These are phyloP conservation scores for Yamadazyma epiphylla DNA, from an alignment of 1,139 yeast genomes.

Conservation along the genomic window DNA sequence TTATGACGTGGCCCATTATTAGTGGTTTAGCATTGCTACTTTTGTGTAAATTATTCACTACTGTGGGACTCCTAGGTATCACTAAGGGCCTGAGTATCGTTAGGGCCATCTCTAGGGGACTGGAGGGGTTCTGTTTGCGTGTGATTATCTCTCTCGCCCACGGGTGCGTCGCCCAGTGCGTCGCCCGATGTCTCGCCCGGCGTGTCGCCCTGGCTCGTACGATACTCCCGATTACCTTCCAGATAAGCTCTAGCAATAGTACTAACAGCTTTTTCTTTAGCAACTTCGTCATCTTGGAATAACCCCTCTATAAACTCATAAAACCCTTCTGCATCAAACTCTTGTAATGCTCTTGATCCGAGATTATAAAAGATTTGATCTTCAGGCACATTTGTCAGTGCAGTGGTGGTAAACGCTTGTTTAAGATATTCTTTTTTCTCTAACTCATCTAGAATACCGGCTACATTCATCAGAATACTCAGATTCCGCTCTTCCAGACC, in stretches of 20 bases:
- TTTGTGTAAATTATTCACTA: no score
- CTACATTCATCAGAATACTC: slow-evolving; percentile 19
- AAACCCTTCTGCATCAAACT: slow-evolving; percentile 30
- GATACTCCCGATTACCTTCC: no score
- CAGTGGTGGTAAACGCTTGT: slow-evolving; percentile 9
- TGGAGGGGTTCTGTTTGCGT: no score
- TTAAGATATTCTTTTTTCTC: slow-evolving; percentile 30
- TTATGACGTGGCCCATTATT: no score
- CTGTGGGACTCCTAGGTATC: no score
- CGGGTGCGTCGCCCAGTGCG: no score
- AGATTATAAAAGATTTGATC: slow-evolving; percentile 22
- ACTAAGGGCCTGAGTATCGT: no score
- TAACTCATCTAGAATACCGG: slow-evolving; percentile 27
- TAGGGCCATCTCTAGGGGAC: no score
- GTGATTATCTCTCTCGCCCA: no score
- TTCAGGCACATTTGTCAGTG: slow-evolving; percentile 2
- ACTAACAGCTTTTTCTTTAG: slow-evolving; percentile 18
- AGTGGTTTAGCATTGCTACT: no score
- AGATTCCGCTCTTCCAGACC: slow-evolving; percentile 20
- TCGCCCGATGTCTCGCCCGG: no score
- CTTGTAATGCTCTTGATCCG: slow-evolving; percentile 32
- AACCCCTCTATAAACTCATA: slow-evolving; percentile 19
- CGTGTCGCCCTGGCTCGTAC: no score
- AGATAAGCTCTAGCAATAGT: slow-evolving; percentile 29
- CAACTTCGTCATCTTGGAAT: slow-evolving; percentile 9